These are phyloP conservation scores for Hypoxylon lienhwacheense DNA, from an alignment of 495 filamentous ascomycete genomes.

Conservation along the genomic window DNA sequence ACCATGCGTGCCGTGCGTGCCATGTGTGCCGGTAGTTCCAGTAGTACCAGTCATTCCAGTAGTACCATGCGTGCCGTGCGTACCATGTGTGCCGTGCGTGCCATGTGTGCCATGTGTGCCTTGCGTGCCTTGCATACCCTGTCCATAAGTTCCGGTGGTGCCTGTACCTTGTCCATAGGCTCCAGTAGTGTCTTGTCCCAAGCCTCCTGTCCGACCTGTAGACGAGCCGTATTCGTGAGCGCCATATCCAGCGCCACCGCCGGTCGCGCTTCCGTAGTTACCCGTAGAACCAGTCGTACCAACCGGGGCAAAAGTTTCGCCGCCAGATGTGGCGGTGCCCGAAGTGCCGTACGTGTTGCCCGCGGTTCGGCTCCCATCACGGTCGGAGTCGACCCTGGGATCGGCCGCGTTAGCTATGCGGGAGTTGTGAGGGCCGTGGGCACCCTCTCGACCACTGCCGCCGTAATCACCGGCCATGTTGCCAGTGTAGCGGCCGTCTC, in stretches of 20 bases:
- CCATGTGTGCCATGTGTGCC: constrained; percentile 36
- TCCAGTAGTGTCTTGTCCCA: background rate
- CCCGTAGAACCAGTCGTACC: constrained; percentile 18
- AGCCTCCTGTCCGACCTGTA: constrained; percentile 21
- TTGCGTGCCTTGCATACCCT: no score
- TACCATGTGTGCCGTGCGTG: constrained; percentile 31
- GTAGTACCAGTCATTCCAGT: background rate
- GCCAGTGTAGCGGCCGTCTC: constrained; percentile 40
- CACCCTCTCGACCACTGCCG: constrained; percentile 29
- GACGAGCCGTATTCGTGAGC: constrained; percentile 10
- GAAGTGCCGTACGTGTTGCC: constrained; percentile 14
- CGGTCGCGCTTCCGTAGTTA: constrained; percentile 1
- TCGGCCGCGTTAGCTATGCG: constrained; percentile 52
- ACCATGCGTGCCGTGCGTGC: constrained; percentile 34
- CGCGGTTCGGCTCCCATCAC: background rate
- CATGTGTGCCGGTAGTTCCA: constrained; percentile 1
- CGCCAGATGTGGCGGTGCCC: constrained; percentile 34
- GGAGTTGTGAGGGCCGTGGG: constrained; percentile 33
- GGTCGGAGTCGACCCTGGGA: constrained; percentile 40
- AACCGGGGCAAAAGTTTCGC: constrained; percentile 2
- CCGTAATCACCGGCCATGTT: constrained; percentile 34
- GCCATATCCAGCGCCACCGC: constrained; percentile 1
- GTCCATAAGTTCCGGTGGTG: constrained; percentile 21
- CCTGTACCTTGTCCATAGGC: background rate
- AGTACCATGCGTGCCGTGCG: constrained; percentile 24